Conservation (phyloP, 2,329 filamentous ascomycete genomes). For the Xylariales sp. region DNA sequence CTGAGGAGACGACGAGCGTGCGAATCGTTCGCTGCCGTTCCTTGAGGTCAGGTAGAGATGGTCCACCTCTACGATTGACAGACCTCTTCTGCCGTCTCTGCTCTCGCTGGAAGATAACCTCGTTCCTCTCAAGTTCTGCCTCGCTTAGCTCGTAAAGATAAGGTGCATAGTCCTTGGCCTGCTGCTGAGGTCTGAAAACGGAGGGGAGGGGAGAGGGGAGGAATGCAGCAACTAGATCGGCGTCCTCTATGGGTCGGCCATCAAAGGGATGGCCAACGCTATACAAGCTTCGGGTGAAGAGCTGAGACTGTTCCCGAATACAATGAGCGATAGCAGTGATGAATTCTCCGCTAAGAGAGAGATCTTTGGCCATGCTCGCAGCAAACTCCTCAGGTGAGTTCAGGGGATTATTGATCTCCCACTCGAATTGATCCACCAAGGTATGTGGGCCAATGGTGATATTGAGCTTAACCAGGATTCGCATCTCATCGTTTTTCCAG, state of each 20-base stretch:
- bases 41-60: conserved; percentile 90
- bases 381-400: conserved; percentile 97
- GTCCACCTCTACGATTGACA: conserved; percentile 87
- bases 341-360: conserved; percentile 91
- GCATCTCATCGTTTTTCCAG: conserved; percentile 99
- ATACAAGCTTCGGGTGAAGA: conserved; percentile 91
- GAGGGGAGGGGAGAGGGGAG: conserved; percentile 76
- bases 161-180: conserved; percentile 90
- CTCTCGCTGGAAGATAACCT: conserved; percentile 89
- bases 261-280: conserved; percentile 93
- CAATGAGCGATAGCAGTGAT: conserved; percentile 96
- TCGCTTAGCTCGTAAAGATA: conserved; percentile 94
- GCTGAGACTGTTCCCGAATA: conserved; percentile 91
- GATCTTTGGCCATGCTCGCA: conserved; percentile 78
- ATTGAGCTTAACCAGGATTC: conserved; percentile 90
- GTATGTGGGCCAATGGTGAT: conserved; percentile 96
- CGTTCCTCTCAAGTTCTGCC: conserved; percentile 81
- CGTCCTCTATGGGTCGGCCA: conserved; percentile 86
- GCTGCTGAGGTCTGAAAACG: conserved; percentile 85
- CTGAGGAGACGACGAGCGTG: conserved; percentile 86
- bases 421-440: conserved; percentile 95
- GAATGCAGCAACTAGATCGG: conserved; percentile 82
- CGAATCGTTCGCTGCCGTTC: conserved; percentile 91
- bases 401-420: conserved; percentile 93
- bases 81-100: conserved; percentile 89